Evolutionary conservation across 306 rosid species (phyloP), one percentile per base, ranked within the genome.

Genomic region (Argentina anserina): DNA sequence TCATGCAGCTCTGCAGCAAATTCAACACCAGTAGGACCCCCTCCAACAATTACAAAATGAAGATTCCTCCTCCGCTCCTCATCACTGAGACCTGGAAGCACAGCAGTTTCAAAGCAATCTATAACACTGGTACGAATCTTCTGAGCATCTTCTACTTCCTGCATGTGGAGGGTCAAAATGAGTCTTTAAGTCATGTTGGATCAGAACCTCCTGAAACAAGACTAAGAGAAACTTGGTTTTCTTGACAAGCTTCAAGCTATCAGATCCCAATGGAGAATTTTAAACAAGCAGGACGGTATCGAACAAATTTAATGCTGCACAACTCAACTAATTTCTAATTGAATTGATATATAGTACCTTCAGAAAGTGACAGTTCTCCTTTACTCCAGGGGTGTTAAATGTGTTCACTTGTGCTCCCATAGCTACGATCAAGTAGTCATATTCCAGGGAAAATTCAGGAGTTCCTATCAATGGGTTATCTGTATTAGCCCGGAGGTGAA

Each of bases 1-100:
- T 94, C 98, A 77, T 94, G 96, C 73, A 94, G 86, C 90, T 94
- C 98, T 37, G 98, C 97, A 69, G 98, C 97, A 83, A 94, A 94
- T 80, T 94, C 98, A 69, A 94, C 86, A 59, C 98, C 98, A 65
- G 98, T 94, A 41, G 98, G 98, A 80, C 98, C 98, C 64, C 98
- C 98, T 73, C 98, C 98, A 71, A 94, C 98, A 69, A 94, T 78
- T 52, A 94, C 95, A 81, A 94, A 94, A 79, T 94, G 98, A 84
- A 94, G 98, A 88, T 89, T 89, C 73, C 80, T 82, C 78, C 83
- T 82, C 70, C 71, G 79, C 76, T 94, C 98, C 65, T 89, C 92
- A 47, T 89, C 96, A 79, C 84, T 82, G 61, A 82, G 82, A 81
- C 82, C 82, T 79, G 98, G 98, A 84, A 94, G 92, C 43, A 81